A percentile compares a stretch with the other conserved stretches of the same genome.
Evolutionary conservation across 1,284 basidiomycete species (phyloP).

Genomic region (Pascua sp.): DNA sequence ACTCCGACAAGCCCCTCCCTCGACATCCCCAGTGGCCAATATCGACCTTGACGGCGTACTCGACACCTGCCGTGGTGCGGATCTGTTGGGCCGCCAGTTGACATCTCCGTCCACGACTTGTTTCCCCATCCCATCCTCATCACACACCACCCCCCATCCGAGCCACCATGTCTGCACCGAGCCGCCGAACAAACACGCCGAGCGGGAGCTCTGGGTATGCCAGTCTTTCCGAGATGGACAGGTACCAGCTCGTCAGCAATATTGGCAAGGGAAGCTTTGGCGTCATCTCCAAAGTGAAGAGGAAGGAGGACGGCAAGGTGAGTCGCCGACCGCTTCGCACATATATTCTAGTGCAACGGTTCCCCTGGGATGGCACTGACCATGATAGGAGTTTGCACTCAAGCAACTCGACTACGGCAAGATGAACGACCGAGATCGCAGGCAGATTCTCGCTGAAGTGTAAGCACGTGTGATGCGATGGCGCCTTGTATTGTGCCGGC

Average conservation of each 20-base stretch:
- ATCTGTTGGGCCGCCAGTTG: no score
- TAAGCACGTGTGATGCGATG: conserved; percentile 51
- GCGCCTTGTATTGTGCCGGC: neutral
- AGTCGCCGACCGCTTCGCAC: conserved; percentile 39
- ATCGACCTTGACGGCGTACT: neutral
- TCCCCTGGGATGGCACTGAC: neutral
- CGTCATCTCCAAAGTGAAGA: conserved; percentile 85
- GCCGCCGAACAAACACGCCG: conserved; percentile 6
- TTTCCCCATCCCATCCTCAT: neutral
- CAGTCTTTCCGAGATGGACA: conserved; percentile 57
- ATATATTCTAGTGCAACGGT: neutral
- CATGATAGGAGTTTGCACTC: conserved; percentile 70
- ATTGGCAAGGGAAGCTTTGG: conserved; percentile 98
- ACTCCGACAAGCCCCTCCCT: neutral
- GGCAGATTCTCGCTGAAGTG: conserved; percentile 98
- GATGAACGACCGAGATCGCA: conserved; percentile 87
- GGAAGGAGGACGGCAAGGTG: conserved; percentile 79
- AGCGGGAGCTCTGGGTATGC: conserved; percentile 27
- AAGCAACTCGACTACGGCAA: conserved; percentile 95
- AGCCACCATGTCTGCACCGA: conserved; percentile 6
- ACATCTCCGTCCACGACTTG: neutral
- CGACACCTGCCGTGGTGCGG: neutral
- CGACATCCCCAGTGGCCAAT: neutral
- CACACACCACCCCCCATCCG: neutral
- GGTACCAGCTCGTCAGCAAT: conserved; percentile 81